Evolutionary conservation across 169 alveolate genomes (phyloP), one percentile per base, ranked within the genome.

Genomic region (Fabrea salina): DNA sequence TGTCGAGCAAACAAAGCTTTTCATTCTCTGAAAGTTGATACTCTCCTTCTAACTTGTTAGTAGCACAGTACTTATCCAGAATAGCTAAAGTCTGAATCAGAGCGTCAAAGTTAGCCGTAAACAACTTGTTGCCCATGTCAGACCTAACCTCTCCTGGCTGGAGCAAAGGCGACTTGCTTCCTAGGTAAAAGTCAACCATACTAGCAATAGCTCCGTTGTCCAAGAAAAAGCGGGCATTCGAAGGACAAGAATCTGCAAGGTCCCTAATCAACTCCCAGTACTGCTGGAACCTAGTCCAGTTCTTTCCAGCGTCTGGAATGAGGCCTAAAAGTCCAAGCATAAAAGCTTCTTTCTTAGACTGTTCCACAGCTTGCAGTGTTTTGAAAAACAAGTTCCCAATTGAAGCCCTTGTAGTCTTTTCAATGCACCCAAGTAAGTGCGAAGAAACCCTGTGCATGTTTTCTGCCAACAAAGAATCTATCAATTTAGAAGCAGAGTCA

Each of bases 181-280:
- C 80, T 41, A 80, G 49, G 59, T 51, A 80, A 43, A 80, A 80
- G 39, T 80, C 86, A 51, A 70, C 43, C 25, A 80, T 54, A 16
- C 33, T 39, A 3, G 77, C 81, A 33, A 70, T 56, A 16, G 25
- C 44, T 39, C 71, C 81, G 33, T 53, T 53, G n/a, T 80, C 22
- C 16, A 80, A n/a, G 57, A 74, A 74, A 54, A 22, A 54, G 8
- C n/a, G 11, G 16, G 41, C 51, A 30, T 74, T 51, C 25, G 8
- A n/a, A 5, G 25, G 50, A n/a, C 72, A 19, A 27, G 39, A 51
- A 1, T 19, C 30, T 0, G 68, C 68, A 33, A 74, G 54, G 39
- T 50, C 58, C 25, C 35, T 53, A 1, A 74, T 22, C 33, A 74
- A n/a, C 13, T 74, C 47, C 71, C 68, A 54, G 71, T 53, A 74